Conservation (phyloP, 169 alveolate genomes). For the Cryptosporidium canis region DNA sequence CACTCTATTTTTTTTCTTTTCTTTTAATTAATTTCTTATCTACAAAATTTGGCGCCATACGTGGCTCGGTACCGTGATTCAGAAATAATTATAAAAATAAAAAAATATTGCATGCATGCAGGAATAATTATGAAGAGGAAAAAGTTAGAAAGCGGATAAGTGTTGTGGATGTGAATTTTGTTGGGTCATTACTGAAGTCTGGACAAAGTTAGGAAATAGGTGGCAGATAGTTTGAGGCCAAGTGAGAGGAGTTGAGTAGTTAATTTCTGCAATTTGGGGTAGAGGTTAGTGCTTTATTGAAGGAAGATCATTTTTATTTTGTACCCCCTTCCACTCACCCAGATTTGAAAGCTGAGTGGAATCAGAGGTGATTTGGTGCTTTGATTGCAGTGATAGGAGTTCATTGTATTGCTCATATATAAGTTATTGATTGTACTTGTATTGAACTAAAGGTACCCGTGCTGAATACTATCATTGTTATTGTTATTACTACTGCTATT, state of each 20-base stretch:
- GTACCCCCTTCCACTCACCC: too few species aligned
- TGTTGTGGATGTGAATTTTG: not conserved
- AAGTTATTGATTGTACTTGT: not conserved
- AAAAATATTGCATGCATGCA: conserved; percentile 2
- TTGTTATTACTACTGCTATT: not conserved
- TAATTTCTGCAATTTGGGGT: too few species aligned
- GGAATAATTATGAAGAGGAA: not conserved
- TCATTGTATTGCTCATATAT: not conserved
- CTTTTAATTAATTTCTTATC: not conserved
- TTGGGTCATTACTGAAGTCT: not conserved
- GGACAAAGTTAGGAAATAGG: not conserved
- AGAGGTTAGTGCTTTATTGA: too few species aligned
- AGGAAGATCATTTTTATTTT: too few species aligned
- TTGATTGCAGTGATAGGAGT: not conserved
- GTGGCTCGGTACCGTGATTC: conserved; percentile 42
- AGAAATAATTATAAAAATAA: not conserved
- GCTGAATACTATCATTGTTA: not conserved
- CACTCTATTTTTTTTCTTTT: not conserved
- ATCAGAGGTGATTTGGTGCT: too few species aligned
- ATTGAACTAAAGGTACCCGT: not conserved
- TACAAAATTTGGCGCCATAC: conserved; percentile 27
- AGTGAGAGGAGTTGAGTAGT: not conserved
- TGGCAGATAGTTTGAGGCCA: not conserved
- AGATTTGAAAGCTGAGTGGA: too few species aligned
- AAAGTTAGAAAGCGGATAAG: not conserved